A percentile compares a stretch with the other conserved stretches of the same genome.
Evolutionary conservation across 2,329 filamentous ascomycete genomes (phyloP).

Genomic region (Pseudocercospora eumusae): DNA sequence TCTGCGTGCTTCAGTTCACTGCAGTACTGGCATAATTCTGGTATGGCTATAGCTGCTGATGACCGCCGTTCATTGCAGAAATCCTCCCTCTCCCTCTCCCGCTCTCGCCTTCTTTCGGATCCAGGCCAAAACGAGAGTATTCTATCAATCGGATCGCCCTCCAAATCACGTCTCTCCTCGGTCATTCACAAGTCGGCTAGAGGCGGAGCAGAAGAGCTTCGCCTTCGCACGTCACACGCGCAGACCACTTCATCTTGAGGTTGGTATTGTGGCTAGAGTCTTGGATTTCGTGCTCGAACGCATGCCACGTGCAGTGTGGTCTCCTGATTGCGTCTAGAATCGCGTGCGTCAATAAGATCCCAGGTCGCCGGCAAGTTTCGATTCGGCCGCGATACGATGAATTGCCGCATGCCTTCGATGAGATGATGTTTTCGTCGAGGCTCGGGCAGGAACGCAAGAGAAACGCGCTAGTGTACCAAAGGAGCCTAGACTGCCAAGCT

Average conservation of each 20-base stretch:
- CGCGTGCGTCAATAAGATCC: background rate
- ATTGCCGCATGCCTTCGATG: constrained; percentile 12
- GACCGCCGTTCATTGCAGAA: background rate
- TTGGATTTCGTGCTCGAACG: background rate
- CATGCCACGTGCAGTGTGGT: background rate
- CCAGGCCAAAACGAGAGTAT: too few relatives aligned
- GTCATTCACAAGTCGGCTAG: too few relatives aligned
- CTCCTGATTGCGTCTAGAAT: background rate
- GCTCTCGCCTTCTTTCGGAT: too few relatives aligned
- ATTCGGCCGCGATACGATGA: background rate
- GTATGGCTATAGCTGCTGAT: background rate
- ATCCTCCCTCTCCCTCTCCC: too few relatives aligned
- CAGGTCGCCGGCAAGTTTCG: background rate
- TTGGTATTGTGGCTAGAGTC: background rate
- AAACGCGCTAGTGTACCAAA: background rate
- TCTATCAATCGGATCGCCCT: too few relatives aligned
- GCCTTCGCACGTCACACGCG: background rate
- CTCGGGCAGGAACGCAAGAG: constrained; percentile 4
- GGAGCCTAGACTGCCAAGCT: constrained; percentile 4
- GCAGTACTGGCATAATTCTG: background rate
- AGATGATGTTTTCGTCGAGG: constrained; percentile 22
- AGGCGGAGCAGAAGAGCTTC: too few relatives aligned
- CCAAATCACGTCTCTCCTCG: too few relatives aligned
- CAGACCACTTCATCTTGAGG: background rate
- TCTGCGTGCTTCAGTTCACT: background rate